phyloP scores from a whole-genome alignment of 495 filamentous ascomycete species.

The Penicillium daleae region DNA sequence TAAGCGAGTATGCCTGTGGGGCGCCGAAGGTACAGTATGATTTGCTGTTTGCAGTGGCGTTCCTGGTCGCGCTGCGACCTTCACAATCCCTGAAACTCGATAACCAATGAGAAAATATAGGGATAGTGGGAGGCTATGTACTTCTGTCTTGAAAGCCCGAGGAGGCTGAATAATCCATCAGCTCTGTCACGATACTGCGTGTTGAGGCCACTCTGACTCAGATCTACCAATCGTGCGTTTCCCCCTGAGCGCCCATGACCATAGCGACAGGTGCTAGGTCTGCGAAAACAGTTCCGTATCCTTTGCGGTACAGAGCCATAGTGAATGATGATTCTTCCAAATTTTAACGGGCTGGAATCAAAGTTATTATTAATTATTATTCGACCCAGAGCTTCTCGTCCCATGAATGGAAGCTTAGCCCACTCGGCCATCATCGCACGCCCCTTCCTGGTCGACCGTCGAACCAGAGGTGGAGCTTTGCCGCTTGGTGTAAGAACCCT shows the following conservation, averaged over 20 bases:
- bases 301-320: not conserved
- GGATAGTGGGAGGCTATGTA: not conserved
- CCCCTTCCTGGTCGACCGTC: not conserved
- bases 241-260: not conserved
- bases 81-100: not conserved
- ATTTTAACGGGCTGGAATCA: not conserved
- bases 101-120: not conserved
- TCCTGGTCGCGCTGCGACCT: not conserved
- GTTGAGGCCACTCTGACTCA: not conserved
- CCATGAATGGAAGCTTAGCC: not conserved
- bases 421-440: not conserved
- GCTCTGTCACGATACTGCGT: not conserved
- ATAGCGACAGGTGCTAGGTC: not conserved
- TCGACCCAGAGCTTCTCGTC: not conserved
- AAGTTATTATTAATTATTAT: not conserved
- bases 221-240: not conserved
- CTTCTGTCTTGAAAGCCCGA: not conserved
- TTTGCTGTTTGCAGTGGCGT: not conserved
- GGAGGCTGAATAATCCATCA: not conserved
- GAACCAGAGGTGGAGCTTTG: not conserved
- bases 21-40: not conserved
- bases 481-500: not conserved
- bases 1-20: slow-evolving; percentile 5
- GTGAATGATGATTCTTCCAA: not conserved
- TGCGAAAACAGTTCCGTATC: not conserved